Conservation (phyloP, 805 yeast species). For the Candida caryicola region DNA sequence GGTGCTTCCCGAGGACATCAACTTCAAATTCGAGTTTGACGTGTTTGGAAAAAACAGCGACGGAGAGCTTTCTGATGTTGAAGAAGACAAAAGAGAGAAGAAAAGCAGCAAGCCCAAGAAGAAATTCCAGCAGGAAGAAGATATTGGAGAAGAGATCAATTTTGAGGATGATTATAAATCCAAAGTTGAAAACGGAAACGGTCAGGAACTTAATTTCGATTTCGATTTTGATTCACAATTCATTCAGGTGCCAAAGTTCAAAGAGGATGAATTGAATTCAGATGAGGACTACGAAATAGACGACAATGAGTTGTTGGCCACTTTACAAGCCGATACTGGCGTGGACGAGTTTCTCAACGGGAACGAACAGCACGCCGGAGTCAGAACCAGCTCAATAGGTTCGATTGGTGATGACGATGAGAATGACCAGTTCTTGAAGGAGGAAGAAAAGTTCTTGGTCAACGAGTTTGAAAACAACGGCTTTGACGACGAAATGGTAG, state of each 20-base stretch:
- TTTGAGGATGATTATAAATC: slow-evolving; percentile 6
- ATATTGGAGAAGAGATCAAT: slow-evolving; percentile 54
- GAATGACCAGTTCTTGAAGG: slow-evolving; percentile 38
- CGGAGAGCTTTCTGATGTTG: slow-evolving; percentile 36
- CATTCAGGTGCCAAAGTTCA: slow-evolving; percentile 51
- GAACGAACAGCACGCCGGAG: neutral
- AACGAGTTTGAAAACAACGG: slow-evolving; percentile 47
- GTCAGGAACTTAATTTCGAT: slow-evolving; percentile 15
- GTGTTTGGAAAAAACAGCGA: slow-evolving; percentile 21
- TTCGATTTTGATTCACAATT: slow-evolving; percentile 32
- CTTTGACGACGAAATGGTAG: slow-evolving; percentile 40
- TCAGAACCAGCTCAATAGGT: slow-evolving; percentile 28
- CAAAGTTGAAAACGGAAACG: slow-evolving; percentile 2
- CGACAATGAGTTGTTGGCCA: slow-evolving; percentile 45
- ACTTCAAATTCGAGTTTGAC: slow-evolving; percentile 42
- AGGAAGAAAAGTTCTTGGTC: slow-evolving; percentile 44
- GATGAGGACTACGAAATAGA: slow-evolving; percentile 67
- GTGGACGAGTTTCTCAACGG: slow-evolving; percentile 33
- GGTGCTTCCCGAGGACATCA: slow-evolving; percentile 42
- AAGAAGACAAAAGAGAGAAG: slow-evolving; percentile 20
- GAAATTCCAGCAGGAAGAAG: slow-evolving; percentile 45
- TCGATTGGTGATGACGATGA: slow-evolving; percentile 35
- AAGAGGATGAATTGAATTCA: slow-evolving; percentile 47
- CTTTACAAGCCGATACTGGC: slow-evolving; percentile 47
- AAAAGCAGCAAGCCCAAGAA: slow-evolving; percentile 15